A percentile compares a stretch with the other conserved stretches of the same genome.
Evolutionary conservation across 208 protist genomes (phyloP).

Genomic region (Trypanosoma platydactyli): DNA sequence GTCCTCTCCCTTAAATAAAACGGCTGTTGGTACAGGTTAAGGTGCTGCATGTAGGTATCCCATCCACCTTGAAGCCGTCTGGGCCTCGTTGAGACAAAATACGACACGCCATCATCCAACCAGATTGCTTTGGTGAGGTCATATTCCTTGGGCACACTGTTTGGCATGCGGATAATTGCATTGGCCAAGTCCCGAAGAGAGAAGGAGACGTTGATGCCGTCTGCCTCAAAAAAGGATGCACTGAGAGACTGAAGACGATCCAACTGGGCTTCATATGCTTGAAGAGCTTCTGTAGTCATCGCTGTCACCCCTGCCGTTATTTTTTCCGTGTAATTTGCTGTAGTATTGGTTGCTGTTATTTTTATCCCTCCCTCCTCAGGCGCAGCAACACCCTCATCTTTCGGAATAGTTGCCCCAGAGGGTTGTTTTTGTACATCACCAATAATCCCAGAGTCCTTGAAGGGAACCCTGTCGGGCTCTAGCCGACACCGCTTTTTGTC

Average conservation of each 20-base stretch:
- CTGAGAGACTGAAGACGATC: constrained; percentile 16
- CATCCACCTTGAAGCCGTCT: constrained; percentile 39
- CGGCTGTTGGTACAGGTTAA: constrained; percentile 64
- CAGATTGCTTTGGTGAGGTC: constrained; percentile 49
- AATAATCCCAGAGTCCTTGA: too few relatives aligned
- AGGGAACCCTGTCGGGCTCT: constrained; percentile 14
- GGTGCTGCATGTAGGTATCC: constrained; percentile 59
- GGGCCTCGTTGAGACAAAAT: constrained; percentile 57
- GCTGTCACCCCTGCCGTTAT: background rate
- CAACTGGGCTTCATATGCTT: constrained; percentile 2
- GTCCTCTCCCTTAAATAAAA: constrained; percentile 63
- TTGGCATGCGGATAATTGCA: constrained; percentile 51
- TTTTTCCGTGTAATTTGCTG: background rate
- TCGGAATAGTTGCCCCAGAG: background rate
- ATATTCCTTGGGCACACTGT: constrained; percentile 28
- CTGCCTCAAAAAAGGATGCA: constrained; percentile 20
- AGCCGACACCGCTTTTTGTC: constrained; percentile 39
- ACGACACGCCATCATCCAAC: constrained; percentile 48
- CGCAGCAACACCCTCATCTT: background rate
- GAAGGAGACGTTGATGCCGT: constrained; percentile 67
- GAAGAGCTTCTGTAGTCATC: background rate
- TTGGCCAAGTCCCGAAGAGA: constrained; percentile 65
- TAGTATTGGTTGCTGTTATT: background rate
- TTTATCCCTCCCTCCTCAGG: background rate
- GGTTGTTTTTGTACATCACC: background rate